Percentiles rank a stretch among this genome's conserved stretches.
These are phyloP conservation scores for Colletotrichum neosansevieriae DNA, from an alignment of 2,329 filamentous ascomycete genomes.

Conservation along the genomic window DNA sequence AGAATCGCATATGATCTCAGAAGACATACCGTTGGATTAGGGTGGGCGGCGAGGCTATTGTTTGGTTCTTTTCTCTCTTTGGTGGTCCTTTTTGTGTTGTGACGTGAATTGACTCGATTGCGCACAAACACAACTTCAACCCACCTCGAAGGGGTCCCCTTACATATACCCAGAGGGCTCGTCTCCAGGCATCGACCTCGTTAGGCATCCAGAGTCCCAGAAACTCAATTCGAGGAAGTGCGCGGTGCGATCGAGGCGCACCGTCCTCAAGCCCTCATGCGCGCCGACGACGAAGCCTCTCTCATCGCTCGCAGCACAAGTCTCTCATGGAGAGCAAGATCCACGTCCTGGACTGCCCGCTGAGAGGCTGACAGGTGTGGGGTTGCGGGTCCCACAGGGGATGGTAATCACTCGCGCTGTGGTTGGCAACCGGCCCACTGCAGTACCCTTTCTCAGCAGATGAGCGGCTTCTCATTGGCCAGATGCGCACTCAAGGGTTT, in stretches of 20 bases:
- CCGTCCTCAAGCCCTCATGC: neutral
- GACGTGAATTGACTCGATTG: slow-evolving; percentile 12
- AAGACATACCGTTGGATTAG: slow-evolving; percentile 18
- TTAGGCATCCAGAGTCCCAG: neutral
- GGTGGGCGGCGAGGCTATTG: neutral
- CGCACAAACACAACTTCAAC: neutral
- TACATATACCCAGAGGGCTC: too few relatives aligned
- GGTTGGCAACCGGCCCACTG: slow-evolving; percentile 20
- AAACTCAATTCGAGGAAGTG: neutral
- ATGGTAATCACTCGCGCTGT: slow-evolving; percentile 20
- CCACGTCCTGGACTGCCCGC: slow-evolving; percentile 2
- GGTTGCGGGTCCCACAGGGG: slow-evolving; percentile 4
- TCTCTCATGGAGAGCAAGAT: neutral
- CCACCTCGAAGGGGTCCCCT: neutral
- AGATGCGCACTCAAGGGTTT: neutral
- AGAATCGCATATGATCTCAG: slow-evolving; percentile 20
- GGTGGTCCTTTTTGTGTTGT: neutral
- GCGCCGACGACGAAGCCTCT: neutral
- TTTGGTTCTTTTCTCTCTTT: neutral
- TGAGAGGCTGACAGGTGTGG: slow-evolving; percentile 28
- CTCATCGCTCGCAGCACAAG: neutral
- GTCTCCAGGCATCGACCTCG: neutral
- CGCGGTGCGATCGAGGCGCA: too few relatives aligned
- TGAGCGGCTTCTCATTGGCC: slow-evolving; percentile 19
- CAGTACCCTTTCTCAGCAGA: slow-evolving; percentile 22